A percentile compares a stretch with the other conserved stretches of the same genome.
These are phyloP conservation scores for Passiflora organensis DNA, from an alignment of 345 rosid species.

Conservation along the genomic window DNA sequence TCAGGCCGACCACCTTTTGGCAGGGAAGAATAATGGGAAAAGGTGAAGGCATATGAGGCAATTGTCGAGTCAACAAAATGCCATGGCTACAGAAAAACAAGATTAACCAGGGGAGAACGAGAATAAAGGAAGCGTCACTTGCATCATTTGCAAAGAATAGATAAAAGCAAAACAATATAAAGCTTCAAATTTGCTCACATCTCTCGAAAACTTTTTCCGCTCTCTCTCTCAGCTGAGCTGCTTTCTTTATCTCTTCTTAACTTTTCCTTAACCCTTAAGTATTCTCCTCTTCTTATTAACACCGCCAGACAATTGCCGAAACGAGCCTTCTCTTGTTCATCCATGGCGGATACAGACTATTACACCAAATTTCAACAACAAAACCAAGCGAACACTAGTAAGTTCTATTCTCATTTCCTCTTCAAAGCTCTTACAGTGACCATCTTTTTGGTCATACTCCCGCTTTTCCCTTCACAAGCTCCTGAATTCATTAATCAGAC, in stretches of 20 bases:
- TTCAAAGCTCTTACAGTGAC: constrained; percentile 55
- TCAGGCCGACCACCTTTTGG: background rate
- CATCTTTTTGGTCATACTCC: constrained; percentile 29
- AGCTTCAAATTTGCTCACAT: constrained; percentile 26
- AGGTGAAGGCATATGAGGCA: background rate
- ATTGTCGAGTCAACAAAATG: constrained; percentile 20
- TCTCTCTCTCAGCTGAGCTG: constrained; percentile 7
- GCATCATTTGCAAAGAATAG: constrained; percentile 12
- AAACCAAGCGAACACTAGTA: constrained; percentile 40
- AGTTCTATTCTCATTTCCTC: constrained; percentile 50
- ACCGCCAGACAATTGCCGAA: constrained; percentile 11
- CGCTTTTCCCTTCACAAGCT: constrained; percentile 71
- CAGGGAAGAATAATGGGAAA: constrained; percentile 7
- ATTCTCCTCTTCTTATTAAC: constrained; percentile 26
- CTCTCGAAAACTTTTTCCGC: constrained; percentile 17
- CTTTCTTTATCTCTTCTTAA: background rate
- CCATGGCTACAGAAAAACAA: background rate
- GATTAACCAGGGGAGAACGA: background rate
- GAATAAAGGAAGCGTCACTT: constrained; percentile 7
- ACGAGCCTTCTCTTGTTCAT: constrained; percentile 1
- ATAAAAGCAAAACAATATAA: constrained; percentile 8
- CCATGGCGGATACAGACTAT: constrained; percentile 58
- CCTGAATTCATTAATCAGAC: constrained; percentile 81
- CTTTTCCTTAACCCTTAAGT: constrained; percentile 42
- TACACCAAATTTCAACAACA: constrained; percentile 30